Evolutionary conservation across 805 yeast genomes (phyloP).

Genomic region (Yarrowia phangngaensis): DNA sequence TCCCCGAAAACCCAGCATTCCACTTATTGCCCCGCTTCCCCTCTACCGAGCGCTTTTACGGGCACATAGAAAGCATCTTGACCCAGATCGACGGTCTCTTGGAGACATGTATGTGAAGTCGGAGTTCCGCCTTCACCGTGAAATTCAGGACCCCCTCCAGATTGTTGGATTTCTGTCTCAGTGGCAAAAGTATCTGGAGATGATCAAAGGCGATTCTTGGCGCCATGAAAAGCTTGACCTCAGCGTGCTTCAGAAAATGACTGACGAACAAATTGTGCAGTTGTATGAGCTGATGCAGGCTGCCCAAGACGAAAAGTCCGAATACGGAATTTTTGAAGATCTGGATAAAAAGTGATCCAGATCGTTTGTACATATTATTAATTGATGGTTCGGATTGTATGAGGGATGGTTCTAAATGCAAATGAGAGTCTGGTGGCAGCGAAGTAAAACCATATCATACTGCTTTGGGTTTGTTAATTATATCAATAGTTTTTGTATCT

Average conservation of each 20-base stretch:
- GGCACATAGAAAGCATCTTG: conserved; percentile 66
- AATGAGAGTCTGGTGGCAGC: too few species aligned
- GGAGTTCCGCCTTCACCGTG: conserved; percentile 82
- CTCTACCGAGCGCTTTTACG: conserved; percentile 77
- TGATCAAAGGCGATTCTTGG: conserved; percentile 54
- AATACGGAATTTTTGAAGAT: conserved; percentile 35
- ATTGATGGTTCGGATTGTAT: too few species aligned
- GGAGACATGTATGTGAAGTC: conserved; percentile 88
- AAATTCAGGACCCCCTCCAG: conserved; percentile 82
- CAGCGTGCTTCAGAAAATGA: conserved; percentile 71
- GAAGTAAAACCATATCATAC: too few species aligned
- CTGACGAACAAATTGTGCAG: conserved; percentile 82
- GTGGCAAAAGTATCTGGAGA: conserved; percentile 65
- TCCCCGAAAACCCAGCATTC: conserved; percentile 8
- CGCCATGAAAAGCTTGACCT: conserved; percentile 57
- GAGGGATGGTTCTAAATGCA: too few species aligned
- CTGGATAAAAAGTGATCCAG: too few species aligned
- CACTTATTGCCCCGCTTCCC: conserved; percentile 71
- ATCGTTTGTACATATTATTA: too few species aligned
- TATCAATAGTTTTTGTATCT: too few species aligned
- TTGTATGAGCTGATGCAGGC: conserved; percentile 47
- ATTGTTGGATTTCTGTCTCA: conserved; percentile 88
- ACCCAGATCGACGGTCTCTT: conserved; percentile 62
- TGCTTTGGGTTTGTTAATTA: too few species aligned
- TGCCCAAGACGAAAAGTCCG: conserved; percentile 40